phyloP scores from a whole-genome alignment of 306 rosid genomes.

The Rosa rugosa region DNA sequence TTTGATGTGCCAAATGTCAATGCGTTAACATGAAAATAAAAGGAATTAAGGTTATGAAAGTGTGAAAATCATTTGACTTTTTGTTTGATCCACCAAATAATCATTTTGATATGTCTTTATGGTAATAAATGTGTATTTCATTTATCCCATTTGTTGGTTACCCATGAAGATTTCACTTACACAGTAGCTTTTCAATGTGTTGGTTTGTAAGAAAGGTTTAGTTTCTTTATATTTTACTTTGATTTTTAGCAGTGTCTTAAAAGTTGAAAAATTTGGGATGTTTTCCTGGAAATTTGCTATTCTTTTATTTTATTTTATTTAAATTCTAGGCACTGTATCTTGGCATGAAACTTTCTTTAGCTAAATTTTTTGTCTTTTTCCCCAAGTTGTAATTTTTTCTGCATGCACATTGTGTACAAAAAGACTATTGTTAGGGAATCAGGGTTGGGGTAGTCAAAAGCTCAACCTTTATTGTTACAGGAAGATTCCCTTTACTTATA shows the following conservation, averaged over 20 bases:
- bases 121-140: not conserved
- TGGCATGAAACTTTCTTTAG: not conserved
- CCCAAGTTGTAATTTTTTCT: not conserved
- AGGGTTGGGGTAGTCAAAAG: not conserved
- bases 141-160: not conserved
- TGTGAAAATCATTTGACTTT: not conserved
- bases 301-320: not conserved
- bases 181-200: not conserved
- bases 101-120: no score
- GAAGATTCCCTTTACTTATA: not conserved
- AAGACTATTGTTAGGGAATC: not conserved
- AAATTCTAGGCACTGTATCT: not conserved
- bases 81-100: not conserved
- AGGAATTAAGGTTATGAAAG: not conserved
- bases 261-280: not conserved
- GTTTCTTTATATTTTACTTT: not conserved
- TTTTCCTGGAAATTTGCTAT: not conserved
- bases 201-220: not conserved
- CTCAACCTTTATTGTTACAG: not conserved
- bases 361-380: not conserved
- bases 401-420: not conserved
- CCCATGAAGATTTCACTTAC: conserved; percentile 1
- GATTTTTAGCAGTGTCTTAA: not conserved
- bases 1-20: not conserved
- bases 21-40: not conserved